Percentiles rank a stretch among this genome's conserved stretches.
phyloP scores from a whole-genome alignment of 1,284 basidiomycete species.

The Cutaneotrichosporon daszewskae region DNA sequence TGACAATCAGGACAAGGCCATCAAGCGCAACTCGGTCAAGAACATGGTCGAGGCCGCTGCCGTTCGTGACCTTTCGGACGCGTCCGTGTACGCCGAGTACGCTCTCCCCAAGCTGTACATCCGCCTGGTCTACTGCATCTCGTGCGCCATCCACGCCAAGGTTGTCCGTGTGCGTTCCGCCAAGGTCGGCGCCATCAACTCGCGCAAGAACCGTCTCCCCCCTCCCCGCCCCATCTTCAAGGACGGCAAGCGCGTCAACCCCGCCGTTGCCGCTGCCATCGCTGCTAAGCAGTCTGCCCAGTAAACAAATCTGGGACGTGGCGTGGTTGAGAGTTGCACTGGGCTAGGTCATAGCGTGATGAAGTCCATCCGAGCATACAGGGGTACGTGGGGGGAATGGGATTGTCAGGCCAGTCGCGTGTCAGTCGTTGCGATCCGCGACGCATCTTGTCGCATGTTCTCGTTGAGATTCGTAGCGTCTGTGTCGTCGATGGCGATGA shows the following conservation, averaged over 20 bases:
- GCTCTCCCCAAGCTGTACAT: slow-evolving; percentile 97
- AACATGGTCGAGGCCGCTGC: slow-evolving; percentile 99
- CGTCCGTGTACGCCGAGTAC: slow-evolving; percentile 94
- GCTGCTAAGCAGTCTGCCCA: slow-evolving; percentile 49
- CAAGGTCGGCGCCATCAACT: slow-evolving; percentile 59
- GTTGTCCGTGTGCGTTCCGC: slow-evolving; percentile 93
- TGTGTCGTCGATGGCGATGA: too few relatives aligned
- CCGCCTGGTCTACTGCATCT: slow-evolving; percentile 98
- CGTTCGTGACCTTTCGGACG: slow-evolving; percentile 94
- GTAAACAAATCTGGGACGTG: not conserved
- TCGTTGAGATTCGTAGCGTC: too few relatives aligned
- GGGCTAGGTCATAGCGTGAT: slow-evolving; percentile 17
- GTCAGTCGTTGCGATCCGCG: too few relatives aligned
- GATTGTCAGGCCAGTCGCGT: too few relatives aligned
- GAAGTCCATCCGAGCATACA: slow-evolving; percentile 17
- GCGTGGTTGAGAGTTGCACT: slow-evolving; percentile 1
- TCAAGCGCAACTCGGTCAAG: slow-evolving; percentile 99
- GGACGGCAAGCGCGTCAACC: slow-evolving; percentile 85
- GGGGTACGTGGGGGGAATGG: too few relatives aligned
- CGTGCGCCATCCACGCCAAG: slow-evolving; percentile 99
- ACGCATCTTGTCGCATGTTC: too few relatives aligned
- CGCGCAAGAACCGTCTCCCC: slow-evolving; percentile 87
- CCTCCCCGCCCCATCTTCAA: slow-evolving; percentile 96
- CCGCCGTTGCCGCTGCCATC: slow-evolving; percentile 63
- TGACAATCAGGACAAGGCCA: slow-evolving; percentile 80